These are phyloP conservation scores for Wickerhamiella parazyma DNA, from an alignment of 805 yeast genomes.

Conservation along the genomic window DNA sequence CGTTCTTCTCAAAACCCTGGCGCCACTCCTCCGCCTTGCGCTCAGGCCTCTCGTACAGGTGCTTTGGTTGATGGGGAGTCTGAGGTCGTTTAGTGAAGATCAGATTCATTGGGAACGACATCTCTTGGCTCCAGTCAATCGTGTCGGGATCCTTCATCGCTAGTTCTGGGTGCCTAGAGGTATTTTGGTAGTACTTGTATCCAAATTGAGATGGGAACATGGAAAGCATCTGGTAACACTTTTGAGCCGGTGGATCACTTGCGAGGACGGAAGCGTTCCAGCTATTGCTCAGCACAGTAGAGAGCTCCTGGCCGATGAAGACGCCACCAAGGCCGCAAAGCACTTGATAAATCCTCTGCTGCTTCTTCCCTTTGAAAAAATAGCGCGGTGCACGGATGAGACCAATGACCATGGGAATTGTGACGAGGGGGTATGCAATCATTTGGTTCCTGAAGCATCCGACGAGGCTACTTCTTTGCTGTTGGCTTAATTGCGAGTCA, in stretches of 20 bases:
- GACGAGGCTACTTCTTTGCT: constrained; percentile 14
- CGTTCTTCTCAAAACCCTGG: constrained; percentile 1
- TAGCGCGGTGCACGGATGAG: constrained; percentile 14
- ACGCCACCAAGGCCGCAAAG: constrained; percentile 18
- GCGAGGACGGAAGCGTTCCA: constrained; percentile 2
- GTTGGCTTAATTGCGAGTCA: constrained; percentile 13
- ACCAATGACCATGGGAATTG: constrained; percentile 16
- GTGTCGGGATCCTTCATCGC: constrained; percentile 16
- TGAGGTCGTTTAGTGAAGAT: constrained; percentile 4
- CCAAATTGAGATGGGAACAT: constrained; percentile 19
- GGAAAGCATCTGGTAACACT: constrained; percentile 14
- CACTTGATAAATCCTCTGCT: constrained; percentile 13
- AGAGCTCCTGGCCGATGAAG: constrained; percentile 15
- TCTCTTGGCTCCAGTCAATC: constrained; percentile 17
- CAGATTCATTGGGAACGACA: constrained; percentile 18
- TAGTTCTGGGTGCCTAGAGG: constrained; percentile 14
- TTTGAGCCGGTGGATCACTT: constrained; percentile 7
- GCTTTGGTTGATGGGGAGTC: neutral
- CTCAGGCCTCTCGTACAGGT: constrained; percentile 6
- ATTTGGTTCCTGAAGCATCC: constrained; percentile 14
- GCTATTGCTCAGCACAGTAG: constrained; percentile 12
- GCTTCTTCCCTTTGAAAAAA: constrained; percentile 12
- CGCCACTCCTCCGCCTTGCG: constrained; percentile 7
- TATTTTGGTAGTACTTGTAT: constrained; percentile 16
- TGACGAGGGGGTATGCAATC: constrained; percentile 15